Conservation (phyloP, 1,284 basidiomycete genomes). For the Melampsora larici-populina region DNA sequence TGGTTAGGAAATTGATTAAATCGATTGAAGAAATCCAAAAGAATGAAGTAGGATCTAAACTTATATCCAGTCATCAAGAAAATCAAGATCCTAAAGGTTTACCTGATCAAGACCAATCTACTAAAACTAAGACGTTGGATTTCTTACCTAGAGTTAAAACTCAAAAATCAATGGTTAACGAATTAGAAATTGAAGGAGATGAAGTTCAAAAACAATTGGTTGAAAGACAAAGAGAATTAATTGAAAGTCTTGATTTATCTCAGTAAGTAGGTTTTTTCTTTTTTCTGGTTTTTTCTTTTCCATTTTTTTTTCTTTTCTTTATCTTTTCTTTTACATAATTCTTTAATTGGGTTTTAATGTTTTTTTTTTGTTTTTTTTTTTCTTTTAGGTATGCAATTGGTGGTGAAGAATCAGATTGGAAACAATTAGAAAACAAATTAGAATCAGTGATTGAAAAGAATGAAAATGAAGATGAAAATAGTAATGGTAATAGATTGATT, state of each 20-base stretch:
- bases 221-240: conserved; percentile 41
- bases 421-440: conserved; percentile 36
- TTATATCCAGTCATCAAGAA: too few relatives aligned
- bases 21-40: conserved; percentile 77
- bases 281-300: background rate
- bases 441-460: background rate
- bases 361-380: too few relatives aligned
- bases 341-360: too few relatives aligned
- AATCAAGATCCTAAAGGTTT: too few relatives aligned
- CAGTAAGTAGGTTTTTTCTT: conserved; percentile 41
- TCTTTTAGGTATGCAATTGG: conserved; percentile 35
- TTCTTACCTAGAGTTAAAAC: background rate
- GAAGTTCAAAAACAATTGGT: conserved; percentile 29
- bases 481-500: conserved; percentile 18
- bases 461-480: conserved; percentile 9
- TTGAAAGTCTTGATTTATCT: conserved; percentile 35
- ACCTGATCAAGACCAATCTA: too few relatives aligned
- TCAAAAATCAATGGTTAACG: background rate
- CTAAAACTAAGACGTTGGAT: background rate
- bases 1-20: conserved; percentile 79
- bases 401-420: conserved; percentile 40
- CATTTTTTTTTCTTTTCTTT: too few relatives aligned
- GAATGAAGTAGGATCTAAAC: conserved; percentile 63
- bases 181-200: conserved; percentile 5
- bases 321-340: too few relatives aligned